These are phyloP conservation scores for Erythrophleum ivorense DNA, from an alignment of 331 rosid genomes.

Conservation along the genomic window DNA sequence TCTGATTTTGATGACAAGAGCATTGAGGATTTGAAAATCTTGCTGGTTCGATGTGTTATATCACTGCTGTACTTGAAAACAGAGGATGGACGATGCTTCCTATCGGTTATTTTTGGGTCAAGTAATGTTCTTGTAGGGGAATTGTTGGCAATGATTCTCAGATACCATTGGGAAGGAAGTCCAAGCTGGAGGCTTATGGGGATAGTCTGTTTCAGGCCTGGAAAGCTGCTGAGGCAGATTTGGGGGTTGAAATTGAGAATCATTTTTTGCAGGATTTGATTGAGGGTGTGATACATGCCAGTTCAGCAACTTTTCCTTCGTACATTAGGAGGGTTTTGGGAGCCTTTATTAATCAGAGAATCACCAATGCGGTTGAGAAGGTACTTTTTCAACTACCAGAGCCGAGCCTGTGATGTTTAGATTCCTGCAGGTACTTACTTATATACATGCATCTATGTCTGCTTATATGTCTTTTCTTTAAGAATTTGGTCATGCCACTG, in stretches of 20 bases:
- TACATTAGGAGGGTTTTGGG: conserved; percentile 78
- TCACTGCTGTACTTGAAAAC: conserved; percentile 72
- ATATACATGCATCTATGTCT: background rate
- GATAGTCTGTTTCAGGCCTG: conserved; percentile 82
- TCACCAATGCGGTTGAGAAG: conserved; percentile 76
- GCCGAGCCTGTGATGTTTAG: conserved; percentile 90
- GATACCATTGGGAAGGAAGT: conserved; percentile 82
- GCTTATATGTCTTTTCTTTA: background rate
- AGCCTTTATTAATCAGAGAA: conserved; percentile 75
- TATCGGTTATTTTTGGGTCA: conserved; percentile 61
- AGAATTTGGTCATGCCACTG: background rate
- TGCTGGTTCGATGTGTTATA: conserved; percentile 70
- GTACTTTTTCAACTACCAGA: conserved; percentile 71
- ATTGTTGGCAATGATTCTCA: conserved; percentile 83
- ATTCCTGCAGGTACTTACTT: conserved; percentile 68
- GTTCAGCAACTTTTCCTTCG: conserved; percentile 61
- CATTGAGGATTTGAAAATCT: conserved; percentile 71
- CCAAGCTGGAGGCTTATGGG: conserved; percentile 78
- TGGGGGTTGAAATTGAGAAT: conserved; percentile 59
- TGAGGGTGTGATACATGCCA: conserved; percentile 70
- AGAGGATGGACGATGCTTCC: conserved; percentile 73
- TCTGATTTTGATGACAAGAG: conserved; percentile 83
- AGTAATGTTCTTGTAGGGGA: conserved; percentile 72
- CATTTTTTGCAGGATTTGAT: conserved; percentile 75
- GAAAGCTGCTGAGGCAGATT: conserved; percentile 61